phyloP scores from a whole-genome alignment of 1,284 basidiomycete species.

The Ceratobasidium sp. region DNA sequence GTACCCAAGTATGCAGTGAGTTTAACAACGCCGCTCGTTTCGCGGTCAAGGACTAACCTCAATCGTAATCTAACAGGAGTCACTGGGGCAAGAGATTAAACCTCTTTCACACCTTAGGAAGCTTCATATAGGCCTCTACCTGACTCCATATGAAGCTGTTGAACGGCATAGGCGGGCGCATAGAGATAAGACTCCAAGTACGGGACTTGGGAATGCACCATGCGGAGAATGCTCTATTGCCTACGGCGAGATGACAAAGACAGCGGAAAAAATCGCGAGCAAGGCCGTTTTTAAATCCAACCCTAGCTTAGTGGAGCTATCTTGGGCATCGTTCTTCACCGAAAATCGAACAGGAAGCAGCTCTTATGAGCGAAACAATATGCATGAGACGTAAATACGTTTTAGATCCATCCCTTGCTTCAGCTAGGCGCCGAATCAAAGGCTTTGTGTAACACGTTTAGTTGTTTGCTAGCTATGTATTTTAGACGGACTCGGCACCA shows the following conservation, averaged over 20 bases:
- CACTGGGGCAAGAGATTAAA: constrained; percentile 1
- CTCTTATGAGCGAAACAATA: background rate
- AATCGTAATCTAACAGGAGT: background rate
- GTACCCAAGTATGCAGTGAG: constrained; percentile 22
- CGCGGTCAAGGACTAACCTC: background rate
- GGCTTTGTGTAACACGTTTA: too few species aligned
- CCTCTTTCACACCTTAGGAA: background rate
- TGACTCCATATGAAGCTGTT: constrained; percentile 23
- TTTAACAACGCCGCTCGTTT: background rate
- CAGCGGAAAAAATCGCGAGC: constrained; percentile 4
- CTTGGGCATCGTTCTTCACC: constrained; percentile 30
- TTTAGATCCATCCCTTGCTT: background rate
- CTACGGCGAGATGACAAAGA: background rate
- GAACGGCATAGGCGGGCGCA: background rate
- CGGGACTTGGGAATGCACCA: background rate
- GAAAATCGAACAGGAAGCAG: background rate
- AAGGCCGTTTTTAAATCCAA: background rate
- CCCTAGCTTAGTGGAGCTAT: background rate
- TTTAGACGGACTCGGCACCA: too few species aligned
- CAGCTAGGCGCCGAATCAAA: too few species aligned
- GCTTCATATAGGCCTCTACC: constrained; percentile 23
- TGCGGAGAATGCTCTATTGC: background rate
- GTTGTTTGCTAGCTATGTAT: too few species aligned
- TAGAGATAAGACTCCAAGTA: background rate
- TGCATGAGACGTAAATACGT: background rate